Evolutionary conservation across 2,329 filamentous ascomycete genomes (phyloP), one percentile per base, ranked within the genome.

Genomic region (Fusarium pseudoanthophilum): DNA sequence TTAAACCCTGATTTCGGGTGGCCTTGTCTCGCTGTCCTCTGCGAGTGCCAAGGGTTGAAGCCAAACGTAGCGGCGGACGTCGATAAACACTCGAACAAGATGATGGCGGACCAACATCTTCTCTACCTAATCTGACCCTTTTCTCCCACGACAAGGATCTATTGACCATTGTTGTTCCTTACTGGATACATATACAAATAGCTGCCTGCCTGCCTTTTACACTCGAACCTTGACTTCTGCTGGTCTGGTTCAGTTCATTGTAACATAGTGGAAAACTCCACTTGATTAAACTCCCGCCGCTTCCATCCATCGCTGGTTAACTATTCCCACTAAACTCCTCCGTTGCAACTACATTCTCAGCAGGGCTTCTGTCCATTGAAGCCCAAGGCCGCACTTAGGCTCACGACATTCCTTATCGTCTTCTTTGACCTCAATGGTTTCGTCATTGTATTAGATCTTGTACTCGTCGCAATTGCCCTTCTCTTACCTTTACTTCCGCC

Each of bases 381-480:
- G 40, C 55, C 51, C 49, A 40, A 42, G 40, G 45, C 53, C 48
- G 52, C 62, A 63, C 61, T 67, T 69, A 60, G 62, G 60, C 61
- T 63, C 63, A 36, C 60, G 49, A 69, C 53, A 60, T 60, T 68
- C 46, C 53, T 64, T 49, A 52, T 60, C 46, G n/a, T 40, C 43
- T 28, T 46, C 52, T 37, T 56, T n/a, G 42, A 43, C 51, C 64
- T 71, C 71, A 60, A 72, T 74, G 69, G 69, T 75, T 72, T 53
- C 65, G 58, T 64, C 67, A 16, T 69, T 52, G 34, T 66, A 55
- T 48, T 63, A 61, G 61, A 68, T 59, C 45, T 68, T 53, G 59
- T 64, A 52, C 36, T 64, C 60, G 57, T 72, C 69, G 62, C 75
- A 73, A 77, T 77, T 77, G 74, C 72, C 75, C 64, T 61, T 42